Percentiles rank a stretch among this genome's conserved stretches.
Evolutionary conservation across 2,329 filamentous ascomycete species (phyloP).

Genomic region (Xylariaceae sp.): DNA sequence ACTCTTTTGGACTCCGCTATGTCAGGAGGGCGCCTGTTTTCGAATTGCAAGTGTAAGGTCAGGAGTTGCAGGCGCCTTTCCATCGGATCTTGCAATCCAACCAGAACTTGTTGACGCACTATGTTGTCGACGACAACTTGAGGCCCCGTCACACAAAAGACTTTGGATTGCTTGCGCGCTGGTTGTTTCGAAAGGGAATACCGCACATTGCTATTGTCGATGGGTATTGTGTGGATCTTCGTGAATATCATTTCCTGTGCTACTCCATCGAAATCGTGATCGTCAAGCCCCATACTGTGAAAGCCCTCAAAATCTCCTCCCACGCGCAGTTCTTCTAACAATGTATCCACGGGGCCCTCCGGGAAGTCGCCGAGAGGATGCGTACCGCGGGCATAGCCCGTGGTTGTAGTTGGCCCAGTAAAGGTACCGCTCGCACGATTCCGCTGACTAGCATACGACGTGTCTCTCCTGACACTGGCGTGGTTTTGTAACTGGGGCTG

Average conservation of each 20-base stretch:
- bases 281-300: conserved; percentile 65
- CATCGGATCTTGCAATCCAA: conserved; percentile 65
- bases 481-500: conserved; percentile 40
- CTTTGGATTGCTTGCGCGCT: conserved; percentile 50
- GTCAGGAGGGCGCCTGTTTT: conserved; percentile 7
- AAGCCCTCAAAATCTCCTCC: conserved; percentile 62
- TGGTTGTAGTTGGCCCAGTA: conserved; percentile 32
- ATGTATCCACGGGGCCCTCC: conserved; percentile 62
- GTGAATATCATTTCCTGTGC: conserved; percentile 66
- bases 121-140: conserved; percentile 49
- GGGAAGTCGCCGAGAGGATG: conserved; percentile 54
- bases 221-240: conserved; percentile 62
- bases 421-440: conserved; percentile 54
- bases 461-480: conserved; percentile 53
- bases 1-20: conserved; percentile 33
- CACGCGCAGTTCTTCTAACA: conserved; percentile 62
- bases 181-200: conserved; percentile 52
- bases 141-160: conserved; percentile 62
- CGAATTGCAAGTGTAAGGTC: conserved; percentile 51
- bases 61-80: conserved; percentile 64
- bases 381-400: conserved; percentile 36
- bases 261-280: conserved; percentile 65
- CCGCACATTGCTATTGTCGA: conserved; percentile 55
- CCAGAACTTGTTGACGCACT: conserved; percentile 50
- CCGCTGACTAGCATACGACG: conserved; percentile 67